Base-by-base conservation (phyloP, 768 basidiomycete species). In the Panus rudis region DNA sequence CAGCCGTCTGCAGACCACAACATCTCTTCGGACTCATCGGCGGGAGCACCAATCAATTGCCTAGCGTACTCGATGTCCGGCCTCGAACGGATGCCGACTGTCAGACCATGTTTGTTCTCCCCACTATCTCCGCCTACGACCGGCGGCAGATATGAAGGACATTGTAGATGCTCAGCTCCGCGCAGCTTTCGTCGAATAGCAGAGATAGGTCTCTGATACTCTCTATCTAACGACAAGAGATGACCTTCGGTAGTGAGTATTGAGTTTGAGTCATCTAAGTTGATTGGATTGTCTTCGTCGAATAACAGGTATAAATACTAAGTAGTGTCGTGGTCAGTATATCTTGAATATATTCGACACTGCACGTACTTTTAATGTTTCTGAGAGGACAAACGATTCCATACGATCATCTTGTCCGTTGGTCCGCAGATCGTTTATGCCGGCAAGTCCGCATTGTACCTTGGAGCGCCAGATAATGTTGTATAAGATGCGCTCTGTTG, bases 221-320 rank as follows among this genome's bases (percentile, higher is more conserved):
- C 55, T 28, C 53, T 60, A 1, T 77, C 78, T 16, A 96, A 72
- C 10, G 72, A 71, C 33, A 99, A 69, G 20, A 91, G 73, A 58
- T 99, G 96, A 0, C 94, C 96, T 62, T 98, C 96, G 1, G 96
- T 99, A 5, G 92, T 90, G 58, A 96, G 86, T 8, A 98, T 88
- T 49, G 82, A 86, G 59, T 92, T 87, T 0, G 86, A 85, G 57
- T 88, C 83, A 53, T 88, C 83, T 3, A 58, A 63, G 54, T 91
- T 79, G 20, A 92, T 55, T 0, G 71, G 71, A 50, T 90, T 89
- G 6, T 78, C 77, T 63, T 92, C 89, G 51, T 92, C 91, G 54
- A 98, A 97, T 27, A 96, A 69, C 30, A 97, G 73, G 63, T 81
- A 98, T 14, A 98, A 75, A 69, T 98, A 99, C 87, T 97, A 39